A percentile compares a stretch with the other conserved stretches of the same genome.
phyloP scores from a whole-genome alignment of 2,329 filamentous ascomycete species.

The Ascochyta rabiei region DNA sequence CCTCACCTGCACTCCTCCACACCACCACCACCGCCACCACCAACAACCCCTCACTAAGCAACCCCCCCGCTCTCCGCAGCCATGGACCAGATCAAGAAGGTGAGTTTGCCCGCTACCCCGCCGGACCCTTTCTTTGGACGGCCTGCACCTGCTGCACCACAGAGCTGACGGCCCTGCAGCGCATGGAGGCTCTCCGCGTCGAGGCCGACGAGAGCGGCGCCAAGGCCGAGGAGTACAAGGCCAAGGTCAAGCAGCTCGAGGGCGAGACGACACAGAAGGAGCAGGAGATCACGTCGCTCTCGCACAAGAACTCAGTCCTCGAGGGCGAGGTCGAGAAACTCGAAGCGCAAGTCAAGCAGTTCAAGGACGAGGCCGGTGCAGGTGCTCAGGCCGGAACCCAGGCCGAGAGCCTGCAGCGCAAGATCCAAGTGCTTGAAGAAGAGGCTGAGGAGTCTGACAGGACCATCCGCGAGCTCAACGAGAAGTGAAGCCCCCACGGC shows the following conservation, averaged over 20 bases:
- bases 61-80: slow-evolving; percentile 23
- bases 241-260: slow-evolving; percentile 87
- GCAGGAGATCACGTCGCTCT: slow-evolving; percentile 95
- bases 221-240: slow-evolving; percentile 86
- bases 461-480: slow-evolving; percentile 94
- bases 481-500: slow-evolving; percentile 74
- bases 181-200: slow-evolving; percentile 92
- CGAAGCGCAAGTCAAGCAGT: slow-evolving; percentile 80
- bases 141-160: not conserved
- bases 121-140: slow-evolving; percentile 31
- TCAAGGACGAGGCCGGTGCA: slow-evolving; percentile 85
- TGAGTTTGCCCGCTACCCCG: slow-evolving; percentile 60
- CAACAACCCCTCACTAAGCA: slow-evolving; percentile 5
- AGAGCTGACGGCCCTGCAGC: slow-evolving; percentile 60
- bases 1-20: slow-evolving; percentile 11
- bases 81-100: slow-evolving; percentile 92
- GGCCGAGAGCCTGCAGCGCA: slow-evolving; percentile 89
- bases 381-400: slow-evolving; percentile 82
- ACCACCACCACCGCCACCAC: slow-evolving; percentile 7
- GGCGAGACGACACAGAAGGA: slow-evolving; percentile 96
- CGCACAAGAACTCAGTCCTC: slow-evolving; percentile 92
- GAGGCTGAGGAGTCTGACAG: slow-evolving; percentile 97
- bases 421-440: slow-evolving; percentile 95
- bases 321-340: slow-evolving; percentile 93
- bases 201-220: slow-evolving; percentile 85